phyloP scores from a whole-genome alignment of 2,329 filamentous ascomycete species.

The Fusarium sp. region DNA sequence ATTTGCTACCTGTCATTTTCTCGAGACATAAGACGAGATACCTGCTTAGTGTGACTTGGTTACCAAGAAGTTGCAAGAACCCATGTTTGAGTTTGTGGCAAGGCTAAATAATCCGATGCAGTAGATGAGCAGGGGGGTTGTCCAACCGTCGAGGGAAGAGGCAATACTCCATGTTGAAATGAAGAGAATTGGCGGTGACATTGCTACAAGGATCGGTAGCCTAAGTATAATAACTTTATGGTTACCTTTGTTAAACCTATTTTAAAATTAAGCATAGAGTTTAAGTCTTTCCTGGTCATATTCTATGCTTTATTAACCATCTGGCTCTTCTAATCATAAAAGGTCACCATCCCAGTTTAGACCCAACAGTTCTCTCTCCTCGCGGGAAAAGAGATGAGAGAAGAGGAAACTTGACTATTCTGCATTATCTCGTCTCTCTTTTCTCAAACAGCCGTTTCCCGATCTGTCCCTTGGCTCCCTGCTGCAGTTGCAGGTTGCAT shows the following conservation, averaged over 20 bases:
- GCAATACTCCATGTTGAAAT: not conserved
- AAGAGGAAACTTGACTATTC: slow-evolving; percentile 22
- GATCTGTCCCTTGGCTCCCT: slow-evolving; percentile 27
- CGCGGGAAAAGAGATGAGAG: slow-evolving; percentile 39
- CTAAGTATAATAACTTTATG: not conserved
- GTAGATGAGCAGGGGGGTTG: slow-evolving; percentile 9
- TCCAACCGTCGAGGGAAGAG: slow-evolving; percentile 6
- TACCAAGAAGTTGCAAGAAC: not conserved
- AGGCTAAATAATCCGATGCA: slow-evolving; percentile 17
- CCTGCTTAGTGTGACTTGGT: not conserved
- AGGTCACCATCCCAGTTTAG: not conserved
- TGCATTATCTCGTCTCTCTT: slow-evolving; percentile 7
- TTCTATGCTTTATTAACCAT: not conserved
- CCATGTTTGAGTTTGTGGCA: slow-evolving; percentile 11
- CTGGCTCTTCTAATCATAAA: not conserved
- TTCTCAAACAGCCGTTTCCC: slow-evolving; percentile 25
- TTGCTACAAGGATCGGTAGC: not conserved
- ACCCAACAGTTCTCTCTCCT: slow-evolving; percentile 30
- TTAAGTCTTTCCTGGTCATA: not conserved
- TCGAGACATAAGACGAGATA: not conserved
- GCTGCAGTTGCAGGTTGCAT: slow-evolving; percentile 35
- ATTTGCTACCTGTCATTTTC: not conserved
- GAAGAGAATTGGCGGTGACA: not conserved
- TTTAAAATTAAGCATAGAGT: not conserved
- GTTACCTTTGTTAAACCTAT: not conserved